Percentiles rank a stretch among this genome's conserved stretches.
phyloP scores from a whole-genome alignment of 306 rosid species.

The Quercus berberidifolia region DNA sequence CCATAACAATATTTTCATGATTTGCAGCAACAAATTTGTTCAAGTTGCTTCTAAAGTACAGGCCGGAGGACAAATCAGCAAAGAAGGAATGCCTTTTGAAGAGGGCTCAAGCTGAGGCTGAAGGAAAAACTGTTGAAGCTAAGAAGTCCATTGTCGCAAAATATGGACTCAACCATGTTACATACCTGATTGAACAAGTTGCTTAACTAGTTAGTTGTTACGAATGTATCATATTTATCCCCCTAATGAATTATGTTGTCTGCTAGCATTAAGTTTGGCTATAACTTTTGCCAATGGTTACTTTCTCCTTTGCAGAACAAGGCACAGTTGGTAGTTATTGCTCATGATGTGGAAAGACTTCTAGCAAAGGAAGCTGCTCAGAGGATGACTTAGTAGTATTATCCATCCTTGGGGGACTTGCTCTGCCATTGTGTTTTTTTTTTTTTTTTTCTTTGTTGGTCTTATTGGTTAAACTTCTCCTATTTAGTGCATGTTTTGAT shows the following conservation, averaged over 20 bases:
- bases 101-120: constrained; percentile 70
- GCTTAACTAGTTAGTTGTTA: not conserved
- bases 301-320: too few species aligned
- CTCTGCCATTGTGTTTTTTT: not conserved
- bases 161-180: constrained; percentile 79
- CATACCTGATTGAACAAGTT: constrained; percentile 80
- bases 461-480: not conserved
- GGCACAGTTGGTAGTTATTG: too few species aligned
- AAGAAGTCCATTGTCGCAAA: constrained; percentile 71
- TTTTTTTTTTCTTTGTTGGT: not conserved
- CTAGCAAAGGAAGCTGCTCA: constrained; percentile 36
- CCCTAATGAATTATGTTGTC: not conserved
- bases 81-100: constrained; percentile 71
- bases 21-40: constrained; percentile 64
- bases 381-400: constrained; percentile 41
- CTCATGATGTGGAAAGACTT: too few species aligned
- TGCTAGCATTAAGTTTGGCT: too few species aligned
- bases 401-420: not conserved
- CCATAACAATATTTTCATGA: not conserved
- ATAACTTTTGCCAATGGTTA: too few species aligned
- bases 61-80: constrained; percentile 74
- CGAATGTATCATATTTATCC: not conserved
- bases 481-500: not conserved
- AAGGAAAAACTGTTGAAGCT: constrained; percentile 56
- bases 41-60: constrained; percentile 71